These are phyloP conservation scores for Didymella arachidicola DNA, from an alignment of 2,329 filamentous ascomycete species.

Conservation along the genomic window DNA sequence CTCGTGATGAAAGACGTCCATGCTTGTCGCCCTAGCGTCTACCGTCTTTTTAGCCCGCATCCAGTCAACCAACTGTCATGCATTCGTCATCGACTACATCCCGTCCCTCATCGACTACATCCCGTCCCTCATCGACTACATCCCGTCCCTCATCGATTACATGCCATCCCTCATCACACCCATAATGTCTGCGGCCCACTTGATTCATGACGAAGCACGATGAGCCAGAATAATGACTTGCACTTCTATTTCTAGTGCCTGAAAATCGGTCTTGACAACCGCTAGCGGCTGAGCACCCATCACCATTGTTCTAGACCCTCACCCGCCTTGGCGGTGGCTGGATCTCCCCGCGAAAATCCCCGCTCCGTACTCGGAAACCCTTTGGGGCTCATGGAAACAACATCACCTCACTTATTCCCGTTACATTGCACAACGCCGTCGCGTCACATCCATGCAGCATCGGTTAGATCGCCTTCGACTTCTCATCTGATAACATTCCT, in stretches of 20 bases:
- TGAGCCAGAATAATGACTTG: not conserved
- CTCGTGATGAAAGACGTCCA: not conserved
- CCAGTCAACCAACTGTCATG: slow-evolving; percentile 2
- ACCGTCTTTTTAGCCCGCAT: not conserved
- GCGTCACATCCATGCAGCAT: slow-evolving; percentile 32
- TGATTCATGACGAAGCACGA: not conserved
- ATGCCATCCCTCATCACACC: not conserved
- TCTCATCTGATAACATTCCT: slow-evolving; percentile 12
- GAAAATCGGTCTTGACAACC: not conserved
- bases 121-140: slow-evolving; percentile 6
- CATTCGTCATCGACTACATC: slow-evolving; percentile 3
- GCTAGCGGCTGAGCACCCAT: slow-evolving; percentile 5
- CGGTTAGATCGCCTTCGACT: slow-evolving; percentile 13
- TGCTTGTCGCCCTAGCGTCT: not conserved
- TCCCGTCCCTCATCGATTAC: slow-evolving; percentile 5
- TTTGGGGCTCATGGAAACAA: slow-evolving; percentile 35
- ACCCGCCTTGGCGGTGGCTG: slow-evolving; percentile 29
- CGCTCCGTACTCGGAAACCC: slow-evolving; percentile 23
- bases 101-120: not conserved
- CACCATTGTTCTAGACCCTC: slow-evolving; percentile 10
- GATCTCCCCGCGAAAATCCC: slow-evolving; percentile 24
- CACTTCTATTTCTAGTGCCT: not conserved
- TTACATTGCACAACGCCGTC: slow-evolving; percentile 31
- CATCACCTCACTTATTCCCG: slow-evolving; percentile 38
- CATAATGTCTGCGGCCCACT: not conserved